phyloP scores from a whole-genome alignment of 2,329 filamentous ascomycete species.

The Trichoderma polysporum region DNA sequence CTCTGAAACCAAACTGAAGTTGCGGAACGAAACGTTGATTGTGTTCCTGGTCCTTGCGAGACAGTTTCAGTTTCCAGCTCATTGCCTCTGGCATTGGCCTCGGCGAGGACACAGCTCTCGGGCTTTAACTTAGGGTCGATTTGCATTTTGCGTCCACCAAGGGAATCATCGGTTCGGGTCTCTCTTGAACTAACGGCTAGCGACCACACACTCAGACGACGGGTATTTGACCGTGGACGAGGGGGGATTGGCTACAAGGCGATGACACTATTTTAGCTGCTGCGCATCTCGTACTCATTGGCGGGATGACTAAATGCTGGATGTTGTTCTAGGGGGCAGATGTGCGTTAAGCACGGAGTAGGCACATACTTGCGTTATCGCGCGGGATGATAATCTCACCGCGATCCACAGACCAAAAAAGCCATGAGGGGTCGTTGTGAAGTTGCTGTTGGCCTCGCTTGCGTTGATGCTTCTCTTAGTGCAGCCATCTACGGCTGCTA shows the following conservation, averaged over 20 bases:
- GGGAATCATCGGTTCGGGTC: neutral
- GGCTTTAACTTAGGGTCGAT: neutral
- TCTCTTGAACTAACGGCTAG: neutral
- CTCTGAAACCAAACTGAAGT: too few relatives aligned
- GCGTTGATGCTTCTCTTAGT: neutral
- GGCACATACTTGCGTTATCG: neutral
- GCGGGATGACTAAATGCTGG: neutral
- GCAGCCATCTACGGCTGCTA: neutral
- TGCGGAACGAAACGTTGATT: too few relatives aligned
- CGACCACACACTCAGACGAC: neutral
- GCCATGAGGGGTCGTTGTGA: neutral
- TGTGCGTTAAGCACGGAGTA: neutral
- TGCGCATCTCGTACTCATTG: neutral
- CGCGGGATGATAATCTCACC: slow-evolving; percentile 2
- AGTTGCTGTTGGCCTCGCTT: neutral
- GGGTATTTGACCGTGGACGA: neutral
- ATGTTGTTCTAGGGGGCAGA: slow-evolving; percentile 11
- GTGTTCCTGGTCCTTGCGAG: too few relatives aligned
- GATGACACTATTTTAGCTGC: slow-evolving; percentile 13
- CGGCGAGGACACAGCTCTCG: neutral
- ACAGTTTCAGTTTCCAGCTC: too few relatives aligned
- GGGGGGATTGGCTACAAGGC: neutral
- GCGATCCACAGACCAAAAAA: neutral
- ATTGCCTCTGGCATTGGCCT: too few relatives aligned
- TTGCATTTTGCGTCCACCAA: neutral